Evolutionary conservation across 495 filamentous ascomycete species (phyloP), one percentile per base, ranked within the genome.

Genomic region (Penicillium cinerascens): DNA sequence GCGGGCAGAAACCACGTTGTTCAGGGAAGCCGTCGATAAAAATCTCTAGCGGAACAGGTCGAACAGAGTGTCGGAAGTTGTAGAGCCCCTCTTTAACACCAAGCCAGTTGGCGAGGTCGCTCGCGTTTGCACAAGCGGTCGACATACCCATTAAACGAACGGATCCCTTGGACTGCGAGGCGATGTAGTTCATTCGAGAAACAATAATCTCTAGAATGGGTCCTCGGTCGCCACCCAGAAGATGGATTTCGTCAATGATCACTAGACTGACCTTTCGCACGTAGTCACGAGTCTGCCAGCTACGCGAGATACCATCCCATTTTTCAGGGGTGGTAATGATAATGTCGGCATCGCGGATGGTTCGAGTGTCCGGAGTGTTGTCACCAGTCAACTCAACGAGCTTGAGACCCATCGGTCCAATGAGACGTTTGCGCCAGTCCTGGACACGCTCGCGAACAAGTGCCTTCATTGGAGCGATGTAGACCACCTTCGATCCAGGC

Each of bases 151-250:
- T 84, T 13, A 99, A 75, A 11, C 93, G 80, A 8, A 97, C 92
- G 13, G 89, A 84, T 33, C 86, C 87, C 66, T 95, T 91, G 11
- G 77, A 78, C 58, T 96, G 92, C 4, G 91, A 87, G 4, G 93
- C 95, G 64, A 99, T 99, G 66, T 97, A 99, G 60, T 97, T 97
- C 93, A 97, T 99, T 59, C 93, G 84, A 15, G 91, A 96, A 8
- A 99, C 93, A 63, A 99, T 99, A 58, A 99, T 99, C 74, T 99
- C 93, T 15, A 99, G 78, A 80, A 97, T 97, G 0, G 93, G 93
- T 13, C 93, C 93, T 66, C 93, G 84, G 65, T 97, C 93, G 51
- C 95, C 92, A 26, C 95, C 93, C 10, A 99, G 80, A 27, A 99
- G 72, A 71, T 99, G 93, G 51, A 99, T 97, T 72, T 99, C 93